Base-by-base conservation (phyloP, 2,329 filamentous ascomycete species). In the Claviceps humidiphila region DNA sequence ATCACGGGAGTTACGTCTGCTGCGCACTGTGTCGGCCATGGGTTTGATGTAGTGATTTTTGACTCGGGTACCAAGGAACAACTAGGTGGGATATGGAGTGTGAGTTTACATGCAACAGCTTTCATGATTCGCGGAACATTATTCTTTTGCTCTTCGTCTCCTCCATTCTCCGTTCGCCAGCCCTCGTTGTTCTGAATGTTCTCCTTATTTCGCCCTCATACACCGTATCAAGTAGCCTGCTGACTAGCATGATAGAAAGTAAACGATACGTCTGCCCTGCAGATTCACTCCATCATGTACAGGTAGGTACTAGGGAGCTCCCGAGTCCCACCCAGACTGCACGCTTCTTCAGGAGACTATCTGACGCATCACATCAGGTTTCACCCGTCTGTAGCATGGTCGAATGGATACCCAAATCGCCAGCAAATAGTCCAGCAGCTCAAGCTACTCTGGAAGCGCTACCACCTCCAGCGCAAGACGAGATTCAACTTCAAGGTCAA, bases 281-380 rank as follows among this genome's bases (percentile, higher is more conserved):
- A 93, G 61, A 90, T 94, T 22, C 87, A 94, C 64, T 87, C 82
- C 20, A 66, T 90, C 53, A 93, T 93, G 87, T 94, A 91, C 66
- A 80, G 88, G 49, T 50, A 50, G 5, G 47, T 11, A 4, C 22
- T 11, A n/a, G 13, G 9, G 16, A 20, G 9, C 9, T n/a, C n/a
- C n/a, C n/a, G n/a, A n/a, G n/a, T 11, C 30, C 9, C 30, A 11
- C 9, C 9, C 30, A 34, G 9, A 34, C 30, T 34, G 9, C 9
- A 9, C 30, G 11, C 30, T 34, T 34, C 30, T 11, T 34, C 30
- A 9, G 3, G 9, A 34, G 9, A 11, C 30, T 34, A 16, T 30
- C 43, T 45, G 22, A 3, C 22, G 30, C 30, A 8, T 39, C 11
- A 6, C 16, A 5, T 4, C 8, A 50, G 49, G 22, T 95, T 94